A percentile compares a stretch with the other conserved stretches of the same genome.
phyloP scores from a whole-genome alignment of 306 rosid species.

The Bauhinia variegata region DNA sequence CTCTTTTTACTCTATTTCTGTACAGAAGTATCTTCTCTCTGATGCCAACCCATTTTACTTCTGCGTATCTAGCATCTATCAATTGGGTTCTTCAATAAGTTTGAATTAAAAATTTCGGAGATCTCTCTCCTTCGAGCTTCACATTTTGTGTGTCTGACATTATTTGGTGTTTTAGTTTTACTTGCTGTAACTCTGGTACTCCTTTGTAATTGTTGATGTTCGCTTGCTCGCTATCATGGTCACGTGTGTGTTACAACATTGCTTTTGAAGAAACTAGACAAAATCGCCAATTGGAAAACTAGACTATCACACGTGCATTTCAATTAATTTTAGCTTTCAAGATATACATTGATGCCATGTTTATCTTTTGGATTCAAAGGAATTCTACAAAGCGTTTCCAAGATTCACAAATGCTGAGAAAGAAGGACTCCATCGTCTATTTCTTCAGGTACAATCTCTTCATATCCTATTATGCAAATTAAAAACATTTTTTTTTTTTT shows the following conservation, averaged over 20 bases:
- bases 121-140: no score
- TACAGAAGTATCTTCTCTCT: neutral
- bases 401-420: conserved; percentile 58
- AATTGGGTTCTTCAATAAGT: neutral
- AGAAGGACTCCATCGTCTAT: conserved; percentile 65
- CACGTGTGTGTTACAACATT: neutral
- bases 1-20: neutral
- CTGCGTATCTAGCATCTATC: neutral
- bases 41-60: neutral
- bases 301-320: neutral
- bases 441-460: conserved; percentile 61
- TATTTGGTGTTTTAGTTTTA: no score
- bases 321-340: conserved; percentile 6
- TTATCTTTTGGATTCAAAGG: conserved; percentile 41
- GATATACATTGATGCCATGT: conserved; percentile 22
- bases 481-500: no score
- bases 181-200: no score
- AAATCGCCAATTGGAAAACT: neutral
- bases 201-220: neutral
- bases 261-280: no score
- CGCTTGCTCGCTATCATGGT: neutral
- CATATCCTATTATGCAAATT: conserved; percentile 24
- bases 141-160: no score
- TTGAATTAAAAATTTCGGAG: neutral
- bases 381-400: conserved; percentile 61